These are phyloP conservation scores for Xeromyces bisporus DNA, from an alignment of 495 filamentous ascomycete genomes.

Conservation along the genomic window DNA sequence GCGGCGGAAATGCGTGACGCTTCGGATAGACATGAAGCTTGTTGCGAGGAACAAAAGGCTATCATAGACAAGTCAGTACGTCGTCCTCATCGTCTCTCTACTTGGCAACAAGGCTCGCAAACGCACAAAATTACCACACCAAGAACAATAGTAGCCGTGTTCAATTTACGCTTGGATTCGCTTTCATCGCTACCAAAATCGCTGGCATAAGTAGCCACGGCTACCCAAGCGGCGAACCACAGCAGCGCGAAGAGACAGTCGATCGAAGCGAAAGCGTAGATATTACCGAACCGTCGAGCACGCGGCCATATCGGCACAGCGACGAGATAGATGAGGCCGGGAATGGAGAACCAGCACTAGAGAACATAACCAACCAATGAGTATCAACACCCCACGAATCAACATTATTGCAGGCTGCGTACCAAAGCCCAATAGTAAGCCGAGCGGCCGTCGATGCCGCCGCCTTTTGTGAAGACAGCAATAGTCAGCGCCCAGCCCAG, in stretches of 20 bases:
- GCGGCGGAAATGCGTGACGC: slow-evolving; percentile 58
- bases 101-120: slow-evolving; percentile 1
- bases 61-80: slow-evolving; percentile 4
- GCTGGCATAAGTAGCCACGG: slow-evolving; percentile 53
- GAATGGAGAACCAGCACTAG: slow-evolving; percentile 74
- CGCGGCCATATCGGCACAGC: slow-evolving; percentile 76
- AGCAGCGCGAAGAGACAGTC: slow-evolving; percentile 59
- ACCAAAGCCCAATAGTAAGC: slow-evolving; percentile 69
- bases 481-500: slow-evolving; percentile 58
- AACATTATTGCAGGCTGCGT: slow-evolving; percentile 21
- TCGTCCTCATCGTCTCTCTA: neutral
- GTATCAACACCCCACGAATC: neutral
- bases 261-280: slow-evolving; percentile 61
- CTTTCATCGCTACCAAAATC: slow-evolving; percentile 18
- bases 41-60: slow-evolving; percentile 65
- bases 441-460: slow-evolving; percentile 47
- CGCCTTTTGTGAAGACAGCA: slow-evolving; percentile 48
- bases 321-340: slow-evolving; percentile 65
- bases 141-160: slow-evolving; percentile 61
- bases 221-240: slow-evolving; percentile 73
- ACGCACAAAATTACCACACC: slow-evolving; percentile 70
- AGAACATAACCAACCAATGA: neutral
- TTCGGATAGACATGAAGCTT: slow-evolving; percentile 58
- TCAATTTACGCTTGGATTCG: slow-evolving; percentile 29
- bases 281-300: slow-evolving; percentile 60